Base-by-base conservation (phyloP, 2,329 filamentous ascomycete genomes). In the Phyllosticta citribraziliensis region DNA sequence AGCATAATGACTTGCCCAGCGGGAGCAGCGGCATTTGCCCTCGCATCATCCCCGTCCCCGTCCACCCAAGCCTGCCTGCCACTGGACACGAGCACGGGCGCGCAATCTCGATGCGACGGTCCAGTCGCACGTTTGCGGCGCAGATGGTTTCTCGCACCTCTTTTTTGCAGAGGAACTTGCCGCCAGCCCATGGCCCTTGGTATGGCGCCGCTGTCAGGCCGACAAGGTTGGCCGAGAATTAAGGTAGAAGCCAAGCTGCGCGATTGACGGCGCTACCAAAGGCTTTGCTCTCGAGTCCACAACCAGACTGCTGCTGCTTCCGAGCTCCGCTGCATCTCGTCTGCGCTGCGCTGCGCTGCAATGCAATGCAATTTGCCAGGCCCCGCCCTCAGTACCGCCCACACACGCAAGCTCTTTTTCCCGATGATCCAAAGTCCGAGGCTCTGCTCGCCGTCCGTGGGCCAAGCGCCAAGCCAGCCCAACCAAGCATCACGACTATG, bases 161-260 rank as follows among this genome's bases (percentile, higher is more conserved):
- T 22, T 22, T 22, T 22, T 22, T n/a, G n/a, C n/a, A n/a, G 22
- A 22, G 58, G 52, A 60, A 60, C 52, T 60, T 60, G 52, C 58
- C 58, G 57, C 19, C n/a, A 51, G 30, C 55, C 2, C 40, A 50
- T 19, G 10, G 54, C 59, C 33, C 27, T 30, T 30, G 27, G 27
- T 30, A 30, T 10, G 17, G 47, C 54, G 59, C 59, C 55, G 58
- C 40, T 50, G 59, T 61, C 47, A 50, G 40, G 59, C 59, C 59
- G 59, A 60, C 35, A 24, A 51, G 57, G 57, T 47, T 50, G 57
- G 57, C 54, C 59, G 54, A 35, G 59, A 57, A 57, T 57, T 61
- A 61, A 53, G 50, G 59, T 61, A 57, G n/a, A 54, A 47, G 59
- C 59, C 59, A 61, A 61, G 59, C 58, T 57, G 35, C 10, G 9